Evolutionary conservation across 495 filamentous ascomycete species (phyloP).

Genomic region (Xylaria acuta): DNA sequence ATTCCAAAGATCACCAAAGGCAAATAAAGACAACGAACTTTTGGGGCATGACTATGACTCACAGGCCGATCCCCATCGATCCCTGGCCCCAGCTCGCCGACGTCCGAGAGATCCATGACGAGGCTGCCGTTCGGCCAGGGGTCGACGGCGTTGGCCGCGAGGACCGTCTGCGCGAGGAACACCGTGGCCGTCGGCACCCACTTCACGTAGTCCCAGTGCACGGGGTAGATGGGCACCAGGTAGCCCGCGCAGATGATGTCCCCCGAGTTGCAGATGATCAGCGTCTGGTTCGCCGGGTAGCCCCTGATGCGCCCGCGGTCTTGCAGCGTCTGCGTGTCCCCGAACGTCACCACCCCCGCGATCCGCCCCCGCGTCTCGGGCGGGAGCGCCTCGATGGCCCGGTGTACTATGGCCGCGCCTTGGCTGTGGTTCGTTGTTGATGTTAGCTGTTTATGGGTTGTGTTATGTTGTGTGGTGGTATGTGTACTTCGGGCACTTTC

Average conservation of each 20-base stretch:
- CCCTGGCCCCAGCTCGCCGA: conserved; percentile 17
- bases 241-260: conserved; percentile 58
- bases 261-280: conserved; percentile 60
- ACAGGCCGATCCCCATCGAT: neutral
- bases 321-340: conserved; percentile 58
- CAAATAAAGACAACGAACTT: neutral
- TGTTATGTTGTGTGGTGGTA: neutral
- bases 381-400: conserved; percentile 50
- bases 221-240: conserved; percentile 46
- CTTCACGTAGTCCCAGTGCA: conserved; percentile 56
- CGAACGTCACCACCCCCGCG: conserved; percentile 58
- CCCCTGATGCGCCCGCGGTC: conserved; percentile 52
- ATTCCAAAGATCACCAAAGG: neutral
- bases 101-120: conserved; percentile 29
- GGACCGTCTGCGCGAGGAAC: conserved; percentile 36
- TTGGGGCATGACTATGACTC: neutral
- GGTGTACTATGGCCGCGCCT: conserved; percentile 59
- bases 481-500: neutral
- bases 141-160: conserved; percentile 27
- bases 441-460: neutral
- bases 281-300: conserved; percentile 50
- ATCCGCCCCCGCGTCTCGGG: conserved; percentile 49
- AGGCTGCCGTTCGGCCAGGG: conserved; percentile 39
- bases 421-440: conserved; percentile 42
- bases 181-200: conserved; percentile 41